Evolutionary conservation across 495 filamentous ascomycete species (phyloP).

Genomic region (Daldinia concentrica): DNA sequence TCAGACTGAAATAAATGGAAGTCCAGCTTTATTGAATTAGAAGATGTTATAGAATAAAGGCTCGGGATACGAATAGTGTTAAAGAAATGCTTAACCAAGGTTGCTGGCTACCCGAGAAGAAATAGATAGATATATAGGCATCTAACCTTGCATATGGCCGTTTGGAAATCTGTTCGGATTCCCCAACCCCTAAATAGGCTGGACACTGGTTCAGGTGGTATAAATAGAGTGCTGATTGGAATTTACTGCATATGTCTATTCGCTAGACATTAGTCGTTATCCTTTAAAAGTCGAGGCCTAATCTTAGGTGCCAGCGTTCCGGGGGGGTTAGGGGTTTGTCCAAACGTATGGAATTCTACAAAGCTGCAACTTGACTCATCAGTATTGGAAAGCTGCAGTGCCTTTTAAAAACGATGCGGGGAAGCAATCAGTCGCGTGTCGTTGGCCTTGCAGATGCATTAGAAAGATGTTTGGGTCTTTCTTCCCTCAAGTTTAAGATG

Average conservation of each 20-base stretch:
- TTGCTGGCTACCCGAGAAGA: not conserved
- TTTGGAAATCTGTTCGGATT: conserved; percentile 6
- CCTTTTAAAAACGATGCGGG: conserved; percentile 26
- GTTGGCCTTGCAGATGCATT: conserved; percentile 18
- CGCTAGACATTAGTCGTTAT: conserved; percentile 5
- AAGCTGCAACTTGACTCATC: not conserved
- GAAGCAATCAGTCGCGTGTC: conserved; percentile 28
- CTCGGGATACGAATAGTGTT: not conserved
- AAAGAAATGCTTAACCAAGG: not conserved
- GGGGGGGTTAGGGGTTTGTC: conserved; percentile 1
- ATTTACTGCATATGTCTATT: not conserved
- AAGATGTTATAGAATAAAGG: not conserved
- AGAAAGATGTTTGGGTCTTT: conserved; percentile 1
- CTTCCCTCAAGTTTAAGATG: conserved; percentile 18
- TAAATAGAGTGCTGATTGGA: not conserved
- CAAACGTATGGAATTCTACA: not conserved
- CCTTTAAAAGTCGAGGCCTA: conserved; percentile 13
- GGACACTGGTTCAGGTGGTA: not conserved
- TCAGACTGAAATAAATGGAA: conserved; percentile 3
- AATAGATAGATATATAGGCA: conserved; percentile 1
- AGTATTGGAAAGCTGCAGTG: conserved; percentile 18
- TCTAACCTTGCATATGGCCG: conserved; percentile 5
- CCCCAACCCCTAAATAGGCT: not conserved
- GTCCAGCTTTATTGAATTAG: not conserved
- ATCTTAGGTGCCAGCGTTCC: conserved; percentile 11